Base-by-base conservation (phyloP, 441 rosid genomes). In the Pelargonium myrrhifolium region DNA sequence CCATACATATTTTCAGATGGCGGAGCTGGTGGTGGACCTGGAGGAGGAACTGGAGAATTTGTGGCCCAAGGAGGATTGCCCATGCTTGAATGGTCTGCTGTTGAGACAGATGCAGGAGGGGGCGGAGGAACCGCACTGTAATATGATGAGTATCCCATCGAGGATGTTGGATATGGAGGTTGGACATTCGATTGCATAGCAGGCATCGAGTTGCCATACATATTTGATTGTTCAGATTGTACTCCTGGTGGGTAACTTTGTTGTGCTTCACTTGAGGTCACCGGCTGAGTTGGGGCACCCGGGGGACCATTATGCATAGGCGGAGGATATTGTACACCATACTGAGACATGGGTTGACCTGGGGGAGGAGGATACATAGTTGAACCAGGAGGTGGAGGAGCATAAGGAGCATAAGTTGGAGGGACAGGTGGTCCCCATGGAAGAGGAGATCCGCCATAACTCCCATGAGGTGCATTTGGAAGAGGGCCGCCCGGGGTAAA, bases 341-440 rank as follows among this genome's bases (percentile, higher is more conserved):
- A 94, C 39, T 89, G 88, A 43, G 93, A 82, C 81, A 88, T 80
- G 20, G 92, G 88, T 61, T 94, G 97, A 77, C 92, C 97, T 9
- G 93, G 93, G 40, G 77, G 78, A 51, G 89, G 84, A 74, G 88
- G 88, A 65, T 86, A 86, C 79, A 81, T 77, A 42, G 76, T 69
- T 43, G 93, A 85, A 3, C 95, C 92, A 61, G 92, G 91, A 78
- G 98, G 97, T 2, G 74, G 74, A 42, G 94, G 94, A 49, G 89
- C 80, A 77, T 92, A 94, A 37, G 84, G 78, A 64, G 87, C 80
- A 82, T 88, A 90, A 40, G 89, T 82, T n/a, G 83, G 80, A 55
- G 97, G 91, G 71, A 83, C 83, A 17, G 90, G 88, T 12, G 93
- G 86, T 64, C 89, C 96, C 99, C 99, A 94, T 22, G 96, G 99